Evolutionary conservation across 768 basidiomycete genomes (phyloP).

Genomic region (Myochromella boudieri): DNA sequence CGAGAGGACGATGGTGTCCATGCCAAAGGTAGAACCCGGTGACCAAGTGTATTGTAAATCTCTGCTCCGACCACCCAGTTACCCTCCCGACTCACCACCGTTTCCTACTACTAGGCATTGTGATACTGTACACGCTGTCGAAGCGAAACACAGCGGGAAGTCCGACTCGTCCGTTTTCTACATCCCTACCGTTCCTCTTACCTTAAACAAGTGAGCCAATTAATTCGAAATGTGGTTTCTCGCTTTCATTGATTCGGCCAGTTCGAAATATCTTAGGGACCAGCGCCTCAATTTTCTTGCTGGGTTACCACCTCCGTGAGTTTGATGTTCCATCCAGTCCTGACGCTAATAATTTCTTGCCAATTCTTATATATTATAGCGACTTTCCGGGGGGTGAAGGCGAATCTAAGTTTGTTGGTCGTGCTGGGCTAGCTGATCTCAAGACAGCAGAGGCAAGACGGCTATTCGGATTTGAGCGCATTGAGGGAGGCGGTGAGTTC

Average conservation of each 20-base stretch:
- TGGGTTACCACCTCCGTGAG: constrained; percentile 52
- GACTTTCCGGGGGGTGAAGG: constrained; percentile 56
- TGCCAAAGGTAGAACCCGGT: constrained; percentile 60
- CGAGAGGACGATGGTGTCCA: constrained; percentile 52
- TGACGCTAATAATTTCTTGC: not conserved
- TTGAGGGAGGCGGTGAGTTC: constrained; percentile 8
- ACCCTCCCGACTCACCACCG: not conserved
- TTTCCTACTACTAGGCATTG: constrained; percentile 42
- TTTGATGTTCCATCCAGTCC: constrained; percentile 6
- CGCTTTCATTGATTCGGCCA: constrained; percentile 19
- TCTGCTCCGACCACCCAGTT: not conserved
- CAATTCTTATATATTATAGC: constrained; percentile 21
- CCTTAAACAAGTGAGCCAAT: constrained; percentile 42
- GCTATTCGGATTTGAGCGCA: constrained; percentile 32
- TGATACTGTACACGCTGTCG: constrained; percentile 57
- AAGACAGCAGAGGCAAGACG: constrained; percentile 32
- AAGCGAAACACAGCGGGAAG: constrained; percentile 42
- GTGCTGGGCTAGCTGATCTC: constrained; percentile 34
- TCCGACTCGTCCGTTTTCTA: constrained; percentile 57
- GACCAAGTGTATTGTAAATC: constrained; percentile 60
- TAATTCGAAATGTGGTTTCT: not conserved
- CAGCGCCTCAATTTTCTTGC: constrained; percentile 45
- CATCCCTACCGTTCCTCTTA: constrained; percentile 54
- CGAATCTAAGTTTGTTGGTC: constrained; percentile 42
- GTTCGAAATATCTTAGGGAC: constrained; percentile 47